These are phyloP conservation scores for Fusarium sp. DNA, from an alignment of 2,329 filamentous ascomycete genomes.

Conservation along the genomic window DNA sequence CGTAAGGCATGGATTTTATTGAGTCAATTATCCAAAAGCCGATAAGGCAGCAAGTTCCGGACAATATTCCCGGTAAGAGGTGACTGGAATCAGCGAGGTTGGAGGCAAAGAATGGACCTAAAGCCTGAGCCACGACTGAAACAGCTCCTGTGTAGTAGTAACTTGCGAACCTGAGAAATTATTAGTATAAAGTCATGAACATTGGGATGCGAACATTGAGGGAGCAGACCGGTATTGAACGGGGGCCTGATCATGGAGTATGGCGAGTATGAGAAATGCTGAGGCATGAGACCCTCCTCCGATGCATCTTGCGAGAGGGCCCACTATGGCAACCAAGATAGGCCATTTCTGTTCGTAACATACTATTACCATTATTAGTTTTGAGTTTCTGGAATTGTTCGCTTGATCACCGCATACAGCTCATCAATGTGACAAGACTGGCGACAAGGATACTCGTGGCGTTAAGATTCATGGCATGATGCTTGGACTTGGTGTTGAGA, in stretches of 20 bases:
- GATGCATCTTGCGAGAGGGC: neutral
- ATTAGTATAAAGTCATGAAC: neutral
- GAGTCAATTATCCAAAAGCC: neutral
- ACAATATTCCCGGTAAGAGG: neutral
- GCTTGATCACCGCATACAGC: neutral
- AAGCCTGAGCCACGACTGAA: neutral
- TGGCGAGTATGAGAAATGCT: neutral
- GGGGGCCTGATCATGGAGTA: neutral
- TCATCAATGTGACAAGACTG: neutral
- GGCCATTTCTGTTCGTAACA: neutral
- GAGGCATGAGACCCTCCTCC: neutral
- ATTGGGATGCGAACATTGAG: accelerated
- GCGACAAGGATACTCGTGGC: neutral
- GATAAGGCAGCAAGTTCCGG: neutral
- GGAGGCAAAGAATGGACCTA: neutral
- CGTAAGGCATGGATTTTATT: neutral
- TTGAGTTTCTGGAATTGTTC: neutral
- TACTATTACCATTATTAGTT: neutral
- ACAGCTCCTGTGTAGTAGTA: neutral
- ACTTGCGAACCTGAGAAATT: neutral
- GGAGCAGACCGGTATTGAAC: neutral
- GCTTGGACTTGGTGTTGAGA: neutral
- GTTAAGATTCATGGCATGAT: neutral
- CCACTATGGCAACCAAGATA: neutral
- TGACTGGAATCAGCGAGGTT: neutral